phyloP scores from a whole-genome alignment of 331 rosid genomes.

The Acacia concinna region DNA sequence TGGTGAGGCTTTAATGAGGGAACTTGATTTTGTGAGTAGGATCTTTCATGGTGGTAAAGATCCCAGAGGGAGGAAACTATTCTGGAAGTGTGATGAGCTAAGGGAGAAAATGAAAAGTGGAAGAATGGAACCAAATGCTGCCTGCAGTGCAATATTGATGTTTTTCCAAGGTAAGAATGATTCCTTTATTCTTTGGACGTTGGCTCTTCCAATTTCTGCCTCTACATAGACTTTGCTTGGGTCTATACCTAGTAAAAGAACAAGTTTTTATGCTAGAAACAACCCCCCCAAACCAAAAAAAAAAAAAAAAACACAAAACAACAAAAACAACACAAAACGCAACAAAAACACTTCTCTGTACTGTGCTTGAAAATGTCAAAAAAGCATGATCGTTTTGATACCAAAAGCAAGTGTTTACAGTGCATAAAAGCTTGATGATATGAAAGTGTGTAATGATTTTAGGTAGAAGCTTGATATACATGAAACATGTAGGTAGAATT shows the following conservation, averaged over 20 bases:
- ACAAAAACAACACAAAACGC: too few relatives aligned
- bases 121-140: constrained; percentile 61
- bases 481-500: constrained; percentile 3
- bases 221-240: neutral
- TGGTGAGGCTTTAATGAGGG: constrained; percentile 80
- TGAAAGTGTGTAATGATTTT: neutral
- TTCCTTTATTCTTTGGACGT: constrained; percentile 4
- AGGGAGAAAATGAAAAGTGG: constrained; percentile 70
- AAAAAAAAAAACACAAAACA: too few relatives aligned
- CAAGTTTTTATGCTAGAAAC: neutral
- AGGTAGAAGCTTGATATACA: neutral
- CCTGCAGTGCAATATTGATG: constrained; percentile 79
- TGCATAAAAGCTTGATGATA: neutral
- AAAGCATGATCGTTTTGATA: neutral
- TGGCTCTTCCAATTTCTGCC: constrained; percentile 11
- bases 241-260: neutral
- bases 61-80: constrained; percentile 75
- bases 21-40: constrained; percentile 93
- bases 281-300: neutral
- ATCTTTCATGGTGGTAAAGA: constrained; percentile 90
- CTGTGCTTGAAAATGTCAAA: constrained; percentile 22
- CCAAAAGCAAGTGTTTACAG: neutral
- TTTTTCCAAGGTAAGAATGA: constrained; percentile 81
- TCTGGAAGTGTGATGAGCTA: constrained; percentile 83
- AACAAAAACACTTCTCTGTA: neutral